Base-by-base conservation (phyloP, 2,329 filamentous ascomycete genomes). In the Colletotrichum echinochloae region DNA sequence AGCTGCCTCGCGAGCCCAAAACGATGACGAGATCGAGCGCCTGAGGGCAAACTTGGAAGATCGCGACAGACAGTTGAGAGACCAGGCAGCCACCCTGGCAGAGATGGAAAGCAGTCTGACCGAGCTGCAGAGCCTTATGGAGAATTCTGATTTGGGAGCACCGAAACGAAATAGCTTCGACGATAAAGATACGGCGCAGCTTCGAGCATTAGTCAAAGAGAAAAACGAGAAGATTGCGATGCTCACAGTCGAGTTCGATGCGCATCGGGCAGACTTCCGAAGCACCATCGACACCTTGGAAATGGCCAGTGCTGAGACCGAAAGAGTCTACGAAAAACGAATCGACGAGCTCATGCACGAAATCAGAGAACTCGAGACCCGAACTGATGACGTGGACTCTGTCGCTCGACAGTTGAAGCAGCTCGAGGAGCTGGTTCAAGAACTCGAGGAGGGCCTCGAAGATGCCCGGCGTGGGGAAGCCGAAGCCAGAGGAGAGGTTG, bases 201-300 rank as follows among this genome's bases (percentile, higher is more conserved):
- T 99, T 67, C 90, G 95, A 64, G 89, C 91, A n/a, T 82, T 97
- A 75, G 83, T 99, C 64, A 89, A 94, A 30, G 96, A 99, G 82
- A 98, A 97, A 87, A 98, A 98, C 76, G 96, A 99, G 69, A 97
- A 95, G 84, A 98, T 99, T 74, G 91, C 92, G 33, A 91, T 95
- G 85, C 88, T 99, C 75, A 98, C 95, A 0, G 90, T 93, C 11
- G 96, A 99, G 78, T 99, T 99, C 76, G 96, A 99, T 78, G 90
- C 92, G 12, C 95, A 99, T 79, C 89, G 96, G 69, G 95, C 96
- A 23, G 96, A 99, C 80, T 99, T 99, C 82, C 88, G 96, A 74
- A 97, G 94, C 80, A 99, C 96, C 23, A 96, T 99, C 72, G 96
- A 99, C 81, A 97, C 95, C 0, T 86, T 99, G 60, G 96, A 99